Percentiles rank a stretch among this genome's conserved stretches.
These are phyloP conservation scores for Mycena leptocephala DNA, from an alignment of 768 basidiomycete genomes.

Conservation along the genomic window DNA sequence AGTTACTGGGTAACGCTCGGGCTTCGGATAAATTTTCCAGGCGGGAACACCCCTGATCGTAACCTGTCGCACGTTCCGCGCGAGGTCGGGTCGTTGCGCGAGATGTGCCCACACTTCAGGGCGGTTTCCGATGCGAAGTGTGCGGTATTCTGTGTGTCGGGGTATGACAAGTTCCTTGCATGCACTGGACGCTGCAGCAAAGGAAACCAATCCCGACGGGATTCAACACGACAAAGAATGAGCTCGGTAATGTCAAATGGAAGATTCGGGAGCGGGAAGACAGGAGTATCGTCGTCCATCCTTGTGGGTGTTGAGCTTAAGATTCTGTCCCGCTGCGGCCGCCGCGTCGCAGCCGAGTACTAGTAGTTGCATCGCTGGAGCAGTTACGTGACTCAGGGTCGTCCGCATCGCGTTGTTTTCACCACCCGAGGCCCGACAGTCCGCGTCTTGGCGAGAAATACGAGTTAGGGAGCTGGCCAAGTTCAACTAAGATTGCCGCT, in stretches of 20 bases:
- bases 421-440: too few species aligned
- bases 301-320: neutral
- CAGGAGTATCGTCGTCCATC: neutral
- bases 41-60: neutral
- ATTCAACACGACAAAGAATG: conserved; percentile 12
- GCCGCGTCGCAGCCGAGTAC: neutral
- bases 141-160: conserved; percentile 44
- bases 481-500: too few species aligned
- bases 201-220: conserved; percentile 26
- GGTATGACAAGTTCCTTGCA: conserved; percentile 42
- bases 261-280: conserved; percentile 8
- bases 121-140: conserved; percentile 33
- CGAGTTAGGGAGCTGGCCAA: too few species aligned
- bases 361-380: too few species aligned
- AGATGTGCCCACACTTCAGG: conserved; percentile 44
- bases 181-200: conserved; percentile 20
- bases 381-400: too few species aligned
- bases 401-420: too few species aligned
- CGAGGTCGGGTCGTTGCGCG: conserved; percentile 40
- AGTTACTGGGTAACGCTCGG: conserved; percentile 24
- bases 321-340: neutral
- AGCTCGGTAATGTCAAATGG: conserved; percentile 28
- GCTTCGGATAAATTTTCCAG: neutral
- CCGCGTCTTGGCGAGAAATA: too few species aligned
- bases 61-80: conserved; percentile 39